These are phyloP conservation scores for Pseudocercospora crystallina DNA, from an alignment of 2,329 filamentous ascomycete species.

Conservation along the genomic window DNA sequence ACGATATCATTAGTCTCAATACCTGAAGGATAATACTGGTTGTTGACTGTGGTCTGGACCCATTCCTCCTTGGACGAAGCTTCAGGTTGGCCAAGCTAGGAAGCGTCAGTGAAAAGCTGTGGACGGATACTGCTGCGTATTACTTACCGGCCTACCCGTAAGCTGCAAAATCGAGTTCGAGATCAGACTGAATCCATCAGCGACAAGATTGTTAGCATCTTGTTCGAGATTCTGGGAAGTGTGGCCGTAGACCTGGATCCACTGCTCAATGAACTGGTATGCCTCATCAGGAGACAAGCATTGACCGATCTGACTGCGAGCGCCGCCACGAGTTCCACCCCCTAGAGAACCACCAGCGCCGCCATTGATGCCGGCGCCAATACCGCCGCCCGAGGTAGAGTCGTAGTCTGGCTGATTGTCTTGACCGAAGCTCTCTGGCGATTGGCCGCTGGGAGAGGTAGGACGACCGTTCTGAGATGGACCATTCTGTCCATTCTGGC, in stretches of 20 bases:
- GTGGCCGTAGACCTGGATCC: conserved; percentile 8
- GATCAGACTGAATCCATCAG: conserved; percentile 12
- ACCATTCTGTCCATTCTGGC: too few species aligned
- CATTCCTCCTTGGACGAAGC: conserved; percentile 13
- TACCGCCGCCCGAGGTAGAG: too few species aligned
- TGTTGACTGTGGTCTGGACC: conserved; percentile 3
- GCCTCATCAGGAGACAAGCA: conserved; percentile 16
- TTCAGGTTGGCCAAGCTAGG: neutral
- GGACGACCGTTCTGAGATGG: too few species aligned
- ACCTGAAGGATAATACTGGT: conserved; percentile 4
- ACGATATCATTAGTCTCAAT: conserved; percentile 14
- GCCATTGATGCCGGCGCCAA: neutral
- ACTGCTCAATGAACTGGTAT: conserved; percentile 13
- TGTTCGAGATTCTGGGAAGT: conserved; percentile 2
- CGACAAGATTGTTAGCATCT: conserved; percentile 16
- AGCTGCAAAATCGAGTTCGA: conserved; percentile 20
- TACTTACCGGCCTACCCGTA: conserved; percentile 10
- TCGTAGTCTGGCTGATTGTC: too few species aligned
- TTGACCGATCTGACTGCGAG: neutral
- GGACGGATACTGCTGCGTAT: too few species aligned
- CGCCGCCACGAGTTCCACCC: neutral
- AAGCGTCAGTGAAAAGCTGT: too few species aligned
- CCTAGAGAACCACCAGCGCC: neutral
- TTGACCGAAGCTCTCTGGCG: too few species aligned
- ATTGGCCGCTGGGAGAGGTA: too few species aligned